A percentile compares a stretch with the other conserved stretches of the same genome.
These are phyloP conservation scores for Penicillium canescens DNA, from an alignment of 495 filamentous ascomycete species.

Conservation along the genomic window DNA sequence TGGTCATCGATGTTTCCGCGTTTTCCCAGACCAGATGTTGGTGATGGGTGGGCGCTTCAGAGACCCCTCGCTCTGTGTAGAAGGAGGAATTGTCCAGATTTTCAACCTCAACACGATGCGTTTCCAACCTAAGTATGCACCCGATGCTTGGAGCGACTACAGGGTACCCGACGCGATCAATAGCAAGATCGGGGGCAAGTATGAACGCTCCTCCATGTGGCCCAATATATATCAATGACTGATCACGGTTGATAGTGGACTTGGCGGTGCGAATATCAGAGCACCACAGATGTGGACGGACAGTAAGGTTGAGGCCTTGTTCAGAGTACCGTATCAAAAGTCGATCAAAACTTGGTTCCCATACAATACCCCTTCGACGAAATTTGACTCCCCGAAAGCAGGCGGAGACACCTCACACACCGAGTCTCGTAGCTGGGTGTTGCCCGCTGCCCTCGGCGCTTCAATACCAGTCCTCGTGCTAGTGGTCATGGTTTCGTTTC, in stretches of 20 bases:
- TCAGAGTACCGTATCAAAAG: constrained; percentile 54
- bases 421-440: constrained; percentile 58
- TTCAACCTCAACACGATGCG: constrained; percentile 62
- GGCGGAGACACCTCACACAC: too few species aligned
- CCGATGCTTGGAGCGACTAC: constrained; percentile 56
- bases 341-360: constrained; percentile 61
- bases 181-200: constrained; percentile 62
- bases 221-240: neutral
- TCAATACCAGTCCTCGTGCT: constrained; percentile 63
- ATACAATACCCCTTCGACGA: constrained; percentile 35
- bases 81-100: constrained; percentile 54
- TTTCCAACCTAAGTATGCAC: constrained; percentile 64
- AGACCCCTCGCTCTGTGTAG: constrained; percentile 45
- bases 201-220: too few species aligned
- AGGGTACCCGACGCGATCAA: constrained; percentile 59
- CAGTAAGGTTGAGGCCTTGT: constrained; percentile 54
- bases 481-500: constrained; percentile 59
- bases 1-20: constrained; percentile 64
- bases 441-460: constrained; percentile 67
- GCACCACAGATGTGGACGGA: constrained; percentile 53
- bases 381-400: neutral
- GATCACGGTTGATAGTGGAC: constrained; percentile 23
- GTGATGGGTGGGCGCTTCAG: constrained; percentile 57
- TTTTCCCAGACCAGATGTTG: constrained; percentile 75
- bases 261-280: constrained; percentile 61